These are phyloP conservation scores for Hypomontagnella submonticulosa DNA, from an alignment of 495 filamentous ascomycete species.

Conservation along the genomic window DNA sequence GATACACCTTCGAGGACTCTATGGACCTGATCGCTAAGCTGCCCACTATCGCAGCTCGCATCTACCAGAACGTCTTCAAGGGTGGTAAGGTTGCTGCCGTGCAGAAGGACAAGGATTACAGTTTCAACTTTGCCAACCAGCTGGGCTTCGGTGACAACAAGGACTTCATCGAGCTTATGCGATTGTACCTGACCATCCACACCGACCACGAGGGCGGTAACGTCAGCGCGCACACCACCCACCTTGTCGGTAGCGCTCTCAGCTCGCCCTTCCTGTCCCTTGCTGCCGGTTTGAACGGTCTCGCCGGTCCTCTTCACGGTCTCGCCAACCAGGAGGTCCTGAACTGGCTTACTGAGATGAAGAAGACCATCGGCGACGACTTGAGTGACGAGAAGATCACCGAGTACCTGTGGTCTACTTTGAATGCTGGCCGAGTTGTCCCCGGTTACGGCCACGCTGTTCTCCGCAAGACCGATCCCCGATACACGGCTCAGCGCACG, in stretches of 20 bases:
- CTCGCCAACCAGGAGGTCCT: slow-evolving; percentile 99
- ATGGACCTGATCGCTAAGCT: slow-evolving; percentile 99
- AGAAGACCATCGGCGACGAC: slow-evolving; percentile 92
- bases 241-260: slow-evolving; percentile 95
- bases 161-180: slow-evolving; percentile 98
- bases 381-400: slow-evolving; percentile 94
- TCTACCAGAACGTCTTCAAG: slow-evolving; percentile 99
- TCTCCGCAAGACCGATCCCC: slow-evolving; percentile 98
- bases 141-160: slow-evolving; percentile 94
- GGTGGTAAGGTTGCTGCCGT: slow-evolving; percentile 96
- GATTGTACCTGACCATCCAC: slow-evolving; percentile 99
- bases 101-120: slow-evolving; percentile 98
- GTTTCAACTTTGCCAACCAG: slow-evolving; percentile 98
- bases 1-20: slow-evolving; percentile 98
- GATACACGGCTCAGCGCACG: slow-evolving; percentile 95
- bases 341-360: slow-evolving; percentile 99
- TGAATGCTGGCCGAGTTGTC: slow-evolving; percentile 94
- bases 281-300: slow-evolving; percentile 94
- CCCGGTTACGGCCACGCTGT: slow-evolving; percentile 99
- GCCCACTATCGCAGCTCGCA: slow-evolving; percentile 94
- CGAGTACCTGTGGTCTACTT: slow-evolving; percentile 96
- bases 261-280: slow-evolving; percentile 97
- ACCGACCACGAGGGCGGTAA: slow-evolving; percentile 99
- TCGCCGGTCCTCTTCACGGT: slow-evolving; percentile 97
- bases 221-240: slow-evolving; percentile 97